Evolutionary conservation across 805 yeast genomes (phyloP).

Genomic region (Myxozyma kluyveri): DNA sequence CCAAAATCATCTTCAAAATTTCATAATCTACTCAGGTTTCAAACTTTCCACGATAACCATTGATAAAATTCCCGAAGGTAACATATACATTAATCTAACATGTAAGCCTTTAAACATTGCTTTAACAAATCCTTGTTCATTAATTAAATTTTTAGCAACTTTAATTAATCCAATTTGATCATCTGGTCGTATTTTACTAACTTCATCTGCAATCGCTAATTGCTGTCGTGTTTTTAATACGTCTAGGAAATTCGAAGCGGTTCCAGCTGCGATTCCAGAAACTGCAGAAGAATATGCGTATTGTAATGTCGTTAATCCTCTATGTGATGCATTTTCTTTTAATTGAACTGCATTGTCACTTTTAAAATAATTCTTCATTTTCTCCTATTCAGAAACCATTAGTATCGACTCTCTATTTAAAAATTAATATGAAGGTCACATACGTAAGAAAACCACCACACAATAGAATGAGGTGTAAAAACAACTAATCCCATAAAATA

Average conservation of each 20-base stretch:
- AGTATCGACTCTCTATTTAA: neutral
- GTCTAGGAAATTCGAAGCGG: constrained; percentile 42
- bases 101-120: constrained; percentile 42
- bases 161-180: constrained; percentile 39
- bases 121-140: constrained; percentile 39
- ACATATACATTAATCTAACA: constrained; percentile 40
- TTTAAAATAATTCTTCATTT: constrained; percentile 13
- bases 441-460: constrained; percentile 45
- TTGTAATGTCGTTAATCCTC: constrained; percentile 12
- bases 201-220: constrained; percentile 44
- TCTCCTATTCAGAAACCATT: constrained; percentile 9
- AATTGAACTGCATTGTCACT: constrained; percentile 3
- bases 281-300: constrained; percentile 37
- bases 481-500: constrained; percentile 47
- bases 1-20: too few species aligned
- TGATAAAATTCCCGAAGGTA: constrained; percentile 43
- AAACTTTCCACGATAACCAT: constrained; percentile 44
- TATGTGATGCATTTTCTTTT: neutral
- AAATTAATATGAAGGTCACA: neutral
- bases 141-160: constrained; percentile 40
- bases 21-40: constrained; percentile 40
- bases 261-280: constrained; percentile 41
- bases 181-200: constrained; percentile 41
- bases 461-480: constrained; percentile 44
- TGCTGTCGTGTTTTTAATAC: constrained; percentile 47